A percentile compares a stretch with the other conserved stretches of the same genome.
Evolutionary conservation across 2,329 filamentous ascomycete genomes (phyloP).

Genomic region (Sporothrix luriei): DNA sequence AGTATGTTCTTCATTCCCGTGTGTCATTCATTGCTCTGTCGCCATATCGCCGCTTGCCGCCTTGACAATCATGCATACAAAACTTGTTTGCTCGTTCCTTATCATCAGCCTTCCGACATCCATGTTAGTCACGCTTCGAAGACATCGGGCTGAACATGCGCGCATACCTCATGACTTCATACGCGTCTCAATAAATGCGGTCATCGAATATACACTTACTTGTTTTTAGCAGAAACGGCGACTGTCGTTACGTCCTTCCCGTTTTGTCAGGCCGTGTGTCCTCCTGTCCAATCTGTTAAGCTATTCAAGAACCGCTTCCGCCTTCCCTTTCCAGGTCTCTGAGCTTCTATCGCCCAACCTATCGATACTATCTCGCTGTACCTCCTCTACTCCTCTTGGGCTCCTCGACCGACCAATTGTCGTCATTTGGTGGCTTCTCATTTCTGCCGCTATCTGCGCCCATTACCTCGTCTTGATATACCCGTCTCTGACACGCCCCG

Average conservation of each 20-base stretch:
- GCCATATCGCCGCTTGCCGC: neutral
- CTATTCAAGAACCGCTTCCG: neutral
- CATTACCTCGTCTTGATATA: neutral
- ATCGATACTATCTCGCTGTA: neutral
- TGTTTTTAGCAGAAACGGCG: neutral
- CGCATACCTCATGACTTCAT: neutral
- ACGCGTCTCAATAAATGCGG: neutral
- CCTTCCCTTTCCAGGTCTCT: neutral
- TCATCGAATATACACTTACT: neutral
- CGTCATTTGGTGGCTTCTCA: too few species aligned
- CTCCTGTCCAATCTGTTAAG: neutral
- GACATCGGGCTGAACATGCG: neutral
- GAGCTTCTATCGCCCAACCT: neutral
- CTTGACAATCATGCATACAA: neutral
- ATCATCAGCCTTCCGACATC: neutral
- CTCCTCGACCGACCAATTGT: neutral
- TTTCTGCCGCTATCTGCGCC: neutral
- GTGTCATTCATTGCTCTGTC: neutral
- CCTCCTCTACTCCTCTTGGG: neutral
- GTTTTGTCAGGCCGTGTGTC: neutral
- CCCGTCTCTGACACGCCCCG: neutral
- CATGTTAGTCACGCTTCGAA: too few species aligned
- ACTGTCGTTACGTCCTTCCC: neutral
- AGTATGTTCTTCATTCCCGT: slow-evolving; percentile 29
- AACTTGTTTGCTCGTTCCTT: neutral